These are phyloP conservation scores for Lipomyces sp. DNA, from an alignment of 805 yeast species.

Conservation along the genomic window DNA sequence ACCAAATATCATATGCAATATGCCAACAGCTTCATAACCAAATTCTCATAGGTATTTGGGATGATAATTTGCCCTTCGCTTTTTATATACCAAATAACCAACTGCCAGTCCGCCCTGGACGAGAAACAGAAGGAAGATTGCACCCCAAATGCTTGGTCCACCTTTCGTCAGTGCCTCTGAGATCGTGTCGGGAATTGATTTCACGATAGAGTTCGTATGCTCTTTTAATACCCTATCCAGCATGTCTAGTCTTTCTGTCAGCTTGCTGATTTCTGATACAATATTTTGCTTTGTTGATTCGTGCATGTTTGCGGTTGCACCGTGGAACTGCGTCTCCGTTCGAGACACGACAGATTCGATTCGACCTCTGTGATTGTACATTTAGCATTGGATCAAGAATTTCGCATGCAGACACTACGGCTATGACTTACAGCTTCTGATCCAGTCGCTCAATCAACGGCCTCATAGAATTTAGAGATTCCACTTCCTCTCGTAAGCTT, in stretches of 20 bases:
- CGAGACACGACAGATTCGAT: constrained; percentile 18
- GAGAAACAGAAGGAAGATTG: constrained; percentile 29
- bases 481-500: constrained; percentile 22
- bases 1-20: not conserved
- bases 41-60: constrained; percentile 22
- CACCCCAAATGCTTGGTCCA: constrained; percentile 34
- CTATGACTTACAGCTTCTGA: constrained; percentile 19
- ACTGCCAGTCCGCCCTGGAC: constrained; percentile 33
- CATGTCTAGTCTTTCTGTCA: constrained; percentile 20
- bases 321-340: constrained; percentile 28
- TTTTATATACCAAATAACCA: constrained; percentile 36
- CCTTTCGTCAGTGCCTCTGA: constrained; percentile 31
- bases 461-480: constrained; percentile 13
- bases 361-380: constrained; percentile 12
- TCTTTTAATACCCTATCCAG: constrained; percentile 30
- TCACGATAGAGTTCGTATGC: constrained; percentile 33
- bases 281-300: constrained; percentile 25
- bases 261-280: constrained; percentile 21
- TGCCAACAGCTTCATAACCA: not conserved
- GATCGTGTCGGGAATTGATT: constrained; percentile 32
- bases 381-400: not conserved
- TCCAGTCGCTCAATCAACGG: constrained; percentile 25
- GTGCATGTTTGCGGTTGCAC: constrained; percentile 27
- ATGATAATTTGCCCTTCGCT: constrained; percentile 22
- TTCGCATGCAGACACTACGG: too few species aligned